A percentile compares a stretch with the other conserved stretches of the same genome.
Conservation (phyloP, 1,284 basidiomycete species). For the Irpex sp. region DNA sequence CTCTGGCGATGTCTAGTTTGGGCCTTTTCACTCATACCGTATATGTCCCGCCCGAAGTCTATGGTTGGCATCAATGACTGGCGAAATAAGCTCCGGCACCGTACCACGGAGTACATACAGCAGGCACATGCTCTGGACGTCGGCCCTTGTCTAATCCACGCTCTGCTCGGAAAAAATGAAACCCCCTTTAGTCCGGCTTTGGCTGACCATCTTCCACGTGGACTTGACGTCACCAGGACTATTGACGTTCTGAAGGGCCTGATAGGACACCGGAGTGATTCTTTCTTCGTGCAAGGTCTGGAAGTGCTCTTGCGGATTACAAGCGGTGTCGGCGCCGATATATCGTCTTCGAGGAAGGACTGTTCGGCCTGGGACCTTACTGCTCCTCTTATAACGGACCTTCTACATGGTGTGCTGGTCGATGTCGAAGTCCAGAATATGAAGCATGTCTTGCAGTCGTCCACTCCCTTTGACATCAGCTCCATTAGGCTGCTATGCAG, state of each 20-base stretch:
- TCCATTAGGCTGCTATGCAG: conserved; percentile 35
- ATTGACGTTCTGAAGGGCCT: conserved; percentile 34
- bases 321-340: conserved; percentile 20
- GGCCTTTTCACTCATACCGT: conserved; percentile 27
- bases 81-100: neutral
- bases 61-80: neutral
- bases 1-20: conserved; percentile 53
- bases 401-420: neutral
- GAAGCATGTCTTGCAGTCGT: conserved; percentile 11
- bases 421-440: neutral
- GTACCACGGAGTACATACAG: neutral
- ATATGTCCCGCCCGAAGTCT: conserved; percentile 9
- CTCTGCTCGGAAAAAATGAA: conserved; percentile 1
- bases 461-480: conserved; percentile 21
- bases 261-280: conserved; percentile 24
- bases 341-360: conserved; percentile 5
- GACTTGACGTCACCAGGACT: conserved; percentile 26
- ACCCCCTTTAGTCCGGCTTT: neutral
- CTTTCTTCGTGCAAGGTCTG: conserved; percentile 31
- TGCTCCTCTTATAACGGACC: neutral
- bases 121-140: neutral
- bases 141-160: conserved; percentile 24
- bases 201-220: conserved; percentile 1
- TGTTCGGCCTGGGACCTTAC: conserved; percentile 14
- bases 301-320: conserved; percentile 35